Base-by-base conservation (phyloP, 768 basidiomycete species). In the Leucocoprinus birnbaumii region DNA sequence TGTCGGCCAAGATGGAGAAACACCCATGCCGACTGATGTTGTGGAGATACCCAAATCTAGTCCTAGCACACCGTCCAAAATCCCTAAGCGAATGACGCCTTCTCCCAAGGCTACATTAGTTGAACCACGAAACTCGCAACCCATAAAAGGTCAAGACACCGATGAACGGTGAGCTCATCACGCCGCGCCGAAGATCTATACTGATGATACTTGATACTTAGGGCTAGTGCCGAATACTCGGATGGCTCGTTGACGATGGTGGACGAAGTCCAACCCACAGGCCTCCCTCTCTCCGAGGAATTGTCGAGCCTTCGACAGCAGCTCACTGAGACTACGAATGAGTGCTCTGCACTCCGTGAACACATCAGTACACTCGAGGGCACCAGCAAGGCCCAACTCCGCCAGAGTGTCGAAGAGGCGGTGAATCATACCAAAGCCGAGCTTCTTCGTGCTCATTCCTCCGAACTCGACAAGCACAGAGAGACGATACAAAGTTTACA, bases 321-420 rank as follows among this genome's bases (percentile, higher is more conserved):
- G 35, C 35, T 55, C 9, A 27, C 11, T 9, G 53, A 48, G 41
- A 24, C 10, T 6, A 55, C 46, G 4, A 47, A 55, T 25, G 46
- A 41, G 37, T 55, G 35, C n/a, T 40, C 53, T 18, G 46, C 46
- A n/a, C 38, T 55, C 6, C 35, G 40, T 16, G 53, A 55, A n/a
- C 53, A 42, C 45, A 48, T 55, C 11, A 37, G 40, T 13, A n/a
- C 47, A 25, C 53, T 55, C 24, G 53, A 55, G 16, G 25, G 45
- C 11, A 21, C 45, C 8, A 22, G 48, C 22, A 40, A 55, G 6
- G 53, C 35, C 22, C 45, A 52, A 31, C 51, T 52, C 9, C 42
- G 51, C 22, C 51, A 31, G 27, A 52, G 51, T 14, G 51, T 44
- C 11, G 51, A 52, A 34, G 25, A 52, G n/a, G 42, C 51, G 5